A percentile compares a stretch with the other conserved stretches of the same genome.
Conservation (phyloP, 2,329 filamentous ascomycete species). For the Trichoderma endophyticum region DNA sequence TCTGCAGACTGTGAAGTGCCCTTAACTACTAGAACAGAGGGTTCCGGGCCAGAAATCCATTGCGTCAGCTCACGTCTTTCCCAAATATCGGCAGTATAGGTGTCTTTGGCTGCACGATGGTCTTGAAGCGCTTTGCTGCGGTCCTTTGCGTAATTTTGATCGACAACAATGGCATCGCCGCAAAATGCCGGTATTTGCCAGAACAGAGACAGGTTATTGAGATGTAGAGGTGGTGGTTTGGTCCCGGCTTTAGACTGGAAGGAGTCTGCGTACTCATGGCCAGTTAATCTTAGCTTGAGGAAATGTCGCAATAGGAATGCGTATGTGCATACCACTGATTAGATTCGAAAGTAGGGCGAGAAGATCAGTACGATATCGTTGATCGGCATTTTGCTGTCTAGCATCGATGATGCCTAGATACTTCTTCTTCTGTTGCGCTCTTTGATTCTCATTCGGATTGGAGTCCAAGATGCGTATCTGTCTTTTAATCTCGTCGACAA, state of each 20-base stretch:
- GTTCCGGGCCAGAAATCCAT: neutral
- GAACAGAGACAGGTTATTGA: neutral
- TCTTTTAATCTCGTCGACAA: neutral
- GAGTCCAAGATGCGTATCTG: neutral
- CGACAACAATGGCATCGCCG: neutral
- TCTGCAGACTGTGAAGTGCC: neutral
- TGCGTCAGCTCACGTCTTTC: neutral
- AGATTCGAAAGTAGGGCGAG: neutral
- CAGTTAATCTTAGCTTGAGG: neutral
- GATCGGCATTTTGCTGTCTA: neutral
- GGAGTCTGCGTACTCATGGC: neutral
- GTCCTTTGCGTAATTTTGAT: neutral
- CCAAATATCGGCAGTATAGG: neutral
- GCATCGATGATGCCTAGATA: neutral
- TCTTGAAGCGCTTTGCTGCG: neutral
- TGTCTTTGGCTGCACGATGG: neutral
- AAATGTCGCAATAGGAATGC: fast-evolving
- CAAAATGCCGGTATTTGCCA: neutral
- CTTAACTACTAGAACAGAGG: neutral
- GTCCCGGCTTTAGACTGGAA: neutral
- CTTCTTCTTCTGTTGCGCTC: neutral
- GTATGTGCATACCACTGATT: neutral
- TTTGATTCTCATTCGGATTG: neutral
- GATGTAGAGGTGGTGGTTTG: neutral
- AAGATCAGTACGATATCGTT: neutral